Percentiles rank a stretch among this genome's conserved stretches.
Conservation (phyloP, 306 rosid species). For the Benincasa hispida region DNA sequence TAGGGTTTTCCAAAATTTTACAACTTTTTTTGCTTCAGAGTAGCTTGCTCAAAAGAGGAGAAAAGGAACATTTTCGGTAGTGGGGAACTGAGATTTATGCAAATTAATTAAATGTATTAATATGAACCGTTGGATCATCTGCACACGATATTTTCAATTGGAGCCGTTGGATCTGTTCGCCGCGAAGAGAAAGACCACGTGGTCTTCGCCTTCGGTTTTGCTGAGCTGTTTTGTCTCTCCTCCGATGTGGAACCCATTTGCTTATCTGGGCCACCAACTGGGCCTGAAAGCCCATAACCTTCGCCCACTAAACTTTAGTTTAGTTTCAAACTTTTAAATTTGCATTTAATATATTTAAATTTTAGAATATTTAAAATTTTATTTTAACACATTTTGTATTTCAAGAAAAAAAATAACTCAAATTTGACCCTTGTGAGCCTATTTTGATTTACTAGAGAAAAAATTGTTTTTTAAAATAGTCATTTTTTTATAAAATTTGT, state of each 20-base stretch:
- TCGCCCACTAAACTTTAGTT: not conserved
- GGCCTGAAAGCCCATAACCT: not conserved
- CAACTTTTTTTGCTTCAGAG: conserved; percentile 1
- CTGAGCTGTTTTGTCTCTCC: not conserved
- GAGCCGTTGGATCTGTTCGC: conserved; percentile 24
- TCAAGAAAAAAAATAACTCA: too few relatives aligned
- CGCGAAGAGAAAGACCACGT: not conserved
- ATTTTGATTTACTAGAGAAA: too few relatives aligned
- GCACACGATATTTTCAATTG: conserved; percentile 29
- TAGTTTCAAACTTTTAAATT: too few relatives aligned
- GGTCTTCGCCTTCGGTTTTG: not conserved
- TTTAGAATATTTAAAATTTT: too few relatives aligned
- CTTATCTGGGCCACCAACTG: not conserved
- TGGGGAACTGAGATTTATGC: conserved; percentile 3
- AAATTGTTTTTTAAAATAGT: too few relatives aligned
- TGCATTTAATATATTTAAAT: too few relatives aligned
- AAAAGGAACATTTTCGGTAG: not conserved
- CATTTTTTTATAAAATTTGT: too few relatives aligned
- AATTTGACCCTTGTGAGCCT: too few relatives aligned
- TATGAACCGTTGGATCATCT: conserved; percentile 28
- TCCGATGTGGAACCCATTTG: not conserved
- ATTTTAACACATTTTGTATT: too few relatives aligned
- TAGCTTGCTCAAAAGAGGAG: conserved; percentile 4
- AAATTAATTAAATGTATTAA: not conserved
- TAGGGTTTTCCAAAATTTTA: conserved; percentile 4